These are phyloP conservation scores for Dactylellina haptotyla DNA, from an alignment of 2,329 filamentous ascomycete species.

Conservation along the genomic window DNA sequence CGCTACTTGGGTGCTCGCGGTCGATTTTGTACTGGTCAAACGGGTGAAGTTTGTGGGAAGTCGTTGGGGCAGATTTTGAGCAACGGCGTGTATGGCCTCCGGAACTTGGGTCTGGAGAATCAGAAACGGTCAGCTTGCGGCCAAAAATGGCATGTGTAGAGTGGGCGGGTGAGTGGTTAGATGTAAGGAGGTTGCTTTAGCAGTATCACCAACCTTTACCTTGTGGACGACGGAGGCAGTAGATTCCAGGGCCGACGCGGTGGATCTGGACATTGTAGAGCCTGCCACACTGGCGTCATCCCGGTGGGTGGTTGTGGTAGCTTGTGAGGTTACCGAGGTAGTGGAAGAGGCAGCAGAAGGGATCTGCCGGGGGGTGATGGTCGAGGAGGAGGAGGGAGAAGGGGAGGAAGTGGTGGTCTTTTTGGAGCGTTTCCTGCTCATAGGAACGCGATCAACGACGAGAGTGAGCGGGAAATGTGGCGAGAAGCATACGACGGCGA, in stretches of 20 bases:
- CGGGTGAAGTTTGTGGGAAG: constrained; percentile 48
- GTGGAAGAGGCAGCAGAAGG: constrained; percentile 43
- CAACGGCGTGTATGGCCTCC: constrained; percentile 39
- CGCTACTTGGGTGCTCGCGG: constrained; percentile 41
- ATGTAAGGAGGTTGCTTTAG: too few relatives aligned
- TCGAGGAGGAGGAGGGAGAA: constrained; percentile 22
- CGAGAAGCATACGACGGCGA: not conserved
- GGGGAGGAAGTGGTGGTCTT: constrained; percentile 33
- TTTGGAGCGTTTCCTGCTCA: constrained; percentile 52
- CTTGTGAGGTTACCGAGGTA: constrained; percentile 46
- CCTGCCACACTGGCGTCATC: constrained; percentile 46
- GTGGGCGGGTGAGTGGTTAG: not conserved
- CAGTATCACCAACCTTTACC: too few relatives aligned
- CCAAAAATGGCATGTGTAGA: not conserved
- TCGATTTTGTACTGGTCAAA: constrained; percentile 35
- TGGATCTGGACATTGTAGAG: constrained; percentile 45
- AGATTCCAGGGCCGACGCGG: constrained; percentile 47
- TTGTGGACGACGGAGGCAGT: constrained; percentile 53
- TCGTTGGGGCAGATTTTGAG: constrained; percentile 43
- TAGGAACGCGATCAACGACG: constrained; percentile 50
- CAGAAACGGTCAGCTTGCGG: not conserved
- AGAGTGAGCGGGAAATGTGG: constrained; percentile 10
- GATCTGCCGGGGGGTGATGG: constrained; percentile 27
- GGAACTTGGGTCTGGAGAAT: constrained; percentile 35
- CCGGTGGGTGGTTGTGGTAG: constrained; percentile 44